Evolutionary conservation across 1,284 basidiomycete species (phyloP), one percentile per base, ranked within the genome.

Genomic region (Phlebopus sp.): DNA sequence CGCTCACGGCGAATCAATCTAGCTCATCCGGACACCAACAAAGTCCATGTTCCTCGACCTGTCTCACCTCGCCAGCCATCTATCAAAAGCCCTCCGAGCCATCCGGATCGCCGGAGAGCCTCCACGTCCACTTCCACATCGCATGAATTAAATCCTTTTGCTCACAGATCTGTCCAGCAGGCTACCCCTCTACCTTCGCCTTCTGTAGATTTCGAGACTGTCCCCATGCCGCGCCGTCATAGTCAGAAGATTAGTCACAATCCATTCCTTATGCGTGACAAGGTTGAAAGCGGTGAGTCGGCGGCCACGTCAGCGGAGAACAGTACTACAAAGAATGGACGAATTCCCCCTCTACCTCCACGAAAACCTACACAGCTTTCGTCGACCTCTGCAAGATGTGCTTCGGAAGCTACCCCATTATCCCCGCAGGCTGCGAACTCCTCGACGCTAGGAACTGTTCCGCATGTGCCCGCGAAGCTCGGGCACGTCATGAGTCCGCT

Each of bases 401-500:
- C 49, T 9, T 56, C 66, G 8, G 61, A 58, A 21, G 45, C 46
- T 4, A 25, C 46, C 6, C 43, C 50, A 3, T 42, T 44, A 3
- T 31, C 48, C 39, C 42, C 44, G 2, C 46, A 47, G 31, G 46
- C 37, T 6, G 47, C 41, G 6, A 44, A 23, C 35, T 18, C 49
- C 23, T n/a, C 23, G 17, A 15, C 43, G 1, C 46, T 57, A 3
- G 45, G 44, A 2, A 48, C 48, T 27, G 47, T 52, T n/a, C 54
- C 60, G 31, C 43, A 56, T 18, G 50, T 63, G 17, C 54, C 52
- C 10, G 15, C 36, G n/a, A 67, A 59, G 36, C 56, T 59, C 1
- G 58, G 68, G 0, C 79, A 82, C 49, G 60, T 75, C 36, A 81
- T 75, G 18, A 79, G 75, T 4, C 70, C 75, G 0, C 64, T 89